Conservation (phyloP, 2,329 filamentous ascomycete species). For the Trichoderma oligosporum region DNA sequence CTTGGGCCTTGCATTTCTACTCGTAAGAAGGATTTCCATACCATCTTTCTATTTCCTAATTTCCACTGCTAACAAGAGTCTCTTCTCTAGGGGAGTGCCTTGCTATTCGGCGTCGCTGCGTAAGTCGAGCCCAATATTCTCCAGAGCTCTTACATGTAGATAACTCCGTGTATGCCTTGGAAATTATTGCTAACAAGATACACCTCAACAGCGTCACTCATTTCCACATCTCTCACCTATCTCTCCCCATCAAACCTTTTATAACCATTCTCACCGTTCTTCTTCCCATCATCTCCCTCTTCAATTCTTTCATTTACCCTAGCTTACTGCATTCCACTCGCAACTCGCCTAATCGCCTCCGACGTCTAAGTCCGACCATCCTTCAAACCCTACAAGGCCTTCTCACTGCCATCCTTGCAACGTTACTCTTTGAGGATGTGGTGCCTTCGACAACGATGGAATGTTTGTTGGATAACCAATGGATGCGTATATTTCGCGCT, state of each 20-base stretch:
- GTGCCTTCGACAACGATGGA: conserved; percentile 33
- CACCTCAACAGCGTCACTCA: conserved; percentile 36
- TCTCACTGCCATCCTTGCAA: conserved; percentile 42
- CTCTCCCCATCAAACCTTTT: conserved; percentile 38
- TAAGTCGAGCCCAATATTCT: conserved; percentile 22
- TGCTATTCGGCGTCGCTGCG: conserved; percentile 33
- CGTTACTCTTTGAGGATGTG: conserved; percentile 38
- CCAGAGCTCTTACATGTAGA: no score
- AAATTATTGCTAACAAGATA: not conserved
- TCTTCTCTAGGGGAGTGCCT: conserved; percentile 27
- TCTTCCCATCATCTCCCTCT: conserved; percentile 39
- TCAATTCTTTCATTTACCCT: conserved; percentile 37
- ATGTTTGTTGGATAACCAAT: conserved; percentile 56
- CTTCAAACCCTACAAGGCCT: conserved; percentile 43
- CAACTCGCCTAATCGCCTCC: conserved; percentile 22
- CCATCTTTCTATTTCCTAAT: not conserved
- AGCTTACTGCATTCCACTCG: conserved; percentile 29
- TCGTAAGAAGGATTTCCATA: conserved; percentile 28
- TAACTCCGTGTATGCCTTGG: no score
- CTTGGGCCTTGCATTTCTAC: conserved; percentile 31
- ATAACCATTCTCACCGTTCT: conserved; percentile 38
- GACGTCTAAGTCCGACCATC: conserved; percentile 31
- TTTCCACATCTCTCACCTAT: conserved; percentile 37
- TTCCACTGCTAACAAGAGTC: not conserved
- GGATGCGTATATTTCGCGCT: conserved; percentile 50